Conservation (phyloP, 2,329 filamentous ascomycete genomes). For the Epichloe hybrida region DNA sequence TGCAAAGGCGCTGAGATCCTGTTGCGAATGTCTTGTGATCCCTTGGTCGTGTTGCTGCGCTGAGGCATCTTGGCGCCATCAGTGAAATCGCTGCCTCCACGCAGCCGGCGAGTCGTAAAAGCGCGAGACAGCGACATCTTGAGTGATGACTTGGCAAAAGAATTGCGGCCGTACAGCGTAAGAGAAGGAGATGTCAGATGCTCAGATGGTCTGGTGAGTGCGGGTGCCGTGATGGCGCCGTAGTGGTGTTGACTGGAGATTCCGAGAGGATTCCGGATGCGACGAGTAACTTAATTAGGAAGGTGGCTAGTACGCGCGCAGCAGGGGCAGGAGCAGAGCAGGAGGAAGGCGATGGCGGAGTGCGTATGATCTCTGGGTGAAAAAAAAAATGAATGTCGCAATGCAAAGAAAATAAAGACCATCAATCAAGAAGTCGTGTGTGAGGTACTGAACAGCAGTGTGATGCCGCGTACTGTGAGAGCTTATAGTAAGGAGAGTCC, state of each 20-base stretch:
- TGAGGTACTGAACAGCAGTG: background rate
- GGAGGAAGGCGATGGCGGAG: background rate
- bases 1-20: slow-evolving; percentile 83
- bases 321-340: background rate
- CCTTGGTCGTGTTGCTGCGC: slow-evolving; percentile 39
- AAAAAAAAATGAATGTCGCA: background rate
- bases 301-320: slow-evolving; percentile 5
- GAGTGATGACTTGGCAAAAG: slow-evolving; percentile 1
- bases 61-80: slow-evolving; percentile 27
- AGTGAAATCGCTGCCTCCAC: slow-evolving; percentile 33
- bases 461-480: background rate
- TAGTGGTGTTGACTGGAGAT: background rate
- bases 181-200: too few relatives aligned
- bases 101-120: slow-evolving; percentile 56
- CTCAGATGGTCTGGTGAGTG: background rate
- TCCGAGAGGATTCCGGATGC: background rate
- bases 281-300: slow-evolving; percentile 6
- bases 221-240: background rate
- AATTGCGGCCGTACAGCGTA: too few relatives aligned
- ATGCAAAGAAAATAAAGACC: background rate
- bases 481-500: background rate
- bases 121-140: slow-evolving; percentile 51
- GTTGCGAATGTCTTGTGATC: slow-evolving; percentile 33
- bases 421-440: background rate
- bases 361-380: background rate